Evolutionary conservation across 345 rosid species (phyloP).

Genomic region (Eucalyptus coolabah): DNA sequence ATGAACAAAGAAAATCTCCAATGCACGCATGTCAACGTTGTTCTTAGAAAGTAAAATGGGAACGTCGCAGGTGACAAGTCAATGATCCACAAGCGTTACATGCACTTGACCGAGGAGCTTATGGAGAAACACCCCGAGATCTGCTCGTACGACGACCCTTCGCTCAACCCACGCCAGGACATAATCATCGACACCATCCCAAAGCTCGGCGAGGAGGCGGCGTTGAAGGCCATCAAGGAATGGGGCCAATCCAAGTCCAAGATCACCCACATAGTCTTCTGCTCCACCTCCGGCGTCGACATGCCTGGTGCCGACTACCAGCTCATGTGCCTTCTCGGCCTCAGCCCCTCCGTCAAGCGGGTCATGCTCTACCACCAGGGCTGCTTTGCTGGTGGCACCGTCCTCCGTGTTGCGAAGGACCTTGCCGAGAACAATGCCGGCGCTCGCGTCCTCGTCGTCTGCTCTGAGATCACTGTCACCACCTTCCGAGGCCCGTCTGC

Average conservation of each 20-base stretch:
- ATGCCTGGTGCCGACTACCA: conserved; percentile 1
- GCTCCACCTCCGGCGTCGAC: neutral
- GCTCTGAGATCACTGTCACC: neutral
- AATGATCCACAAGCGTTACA: neutral
- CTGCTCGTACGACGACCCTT: neutral
- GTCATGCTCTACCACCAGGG: neutral
- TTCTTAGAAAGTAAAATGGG: neutral
- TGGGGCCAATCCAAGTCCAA: conserved; percentile 1
- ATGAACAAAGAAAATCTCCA: neutral
- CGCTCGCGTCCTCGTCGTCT: neutral
- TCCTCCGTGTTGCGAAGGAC: neutral
- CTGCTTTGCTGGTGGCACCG: neutral
- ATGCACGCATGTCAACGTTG: neutral
- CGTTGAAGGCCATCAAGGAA: neutral
- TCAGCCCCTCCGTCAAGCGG: neutral
- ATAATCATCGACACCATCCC: neutral
- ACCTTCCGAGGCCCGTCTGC: neutral
- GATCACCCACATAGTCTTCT: neutral
- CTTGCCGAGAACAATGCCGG: neutral
- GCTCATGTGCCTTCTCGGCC: neutral
- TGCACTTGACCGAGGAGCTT: neutral
- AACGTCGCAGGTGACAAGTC: neutral
- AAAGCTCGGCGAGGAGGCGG: neutral
- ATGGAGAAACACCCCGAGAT: neutral
- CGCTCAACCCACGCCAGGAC: neutral